A percentile compares a stretch with the other conserved stretches of the same genome.
Evolutionary conservation across 805 yeast species (phyloP).

Genomic region (Yamadazyma ubonensis): DNA sequence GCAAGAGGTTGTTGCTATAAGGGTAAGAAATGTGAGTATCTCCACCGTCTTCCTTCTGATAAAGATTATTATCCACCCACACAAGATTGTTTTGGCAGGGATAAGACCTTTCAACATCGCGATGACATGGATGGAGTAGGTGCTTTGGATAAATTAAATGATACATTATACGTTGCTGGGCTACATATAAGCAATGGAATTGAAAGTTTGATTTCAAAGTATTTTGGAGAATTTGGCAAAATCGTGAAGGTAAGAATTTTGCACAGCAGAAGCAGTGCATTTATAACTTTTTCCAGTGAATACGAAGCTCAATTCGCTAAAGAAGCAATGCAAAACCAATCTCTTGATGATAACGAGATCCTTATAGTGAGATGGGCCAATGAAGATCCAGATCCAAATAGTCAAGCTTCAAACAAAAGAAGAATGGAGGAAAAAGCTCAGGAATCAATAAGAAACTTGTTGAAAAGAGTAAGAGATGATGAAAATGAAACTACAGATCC

Average conservation of each 20-base stretch:
- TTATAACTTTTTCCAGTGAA: constrained; percentile 68
- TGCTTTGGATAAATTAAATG: constrained; percentile 63
- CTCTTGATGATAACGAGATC: constrained; percentile 60
- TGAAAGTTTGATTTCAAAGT: constrained; percentile 36
- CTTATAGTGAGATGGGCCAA: constrained; percentile 83
- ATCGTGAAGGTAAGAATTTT: constrained; percentile 65
- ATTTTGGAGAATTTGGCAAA: constrained; percentile 74
- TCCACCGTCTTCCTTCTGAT: constrained; percentile 71
- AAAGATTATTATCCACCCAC: constrained; percentile 60
- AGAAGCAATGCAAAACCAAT: constrained; percentile 89
- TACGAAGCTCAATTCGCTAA: constrained; percentile 89
- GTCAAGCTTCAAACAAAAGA: constrained; percentile 50
- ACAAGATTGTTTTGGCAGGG: constrained; percentile 90
- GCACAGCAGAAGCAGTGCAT: constrained; percentile 66
- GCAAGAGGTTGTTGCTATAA: constrained; percentile 85
- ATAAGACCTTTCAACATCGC: constrained; percentile 72
- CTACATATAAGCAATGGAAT: constrained; percentile 38
- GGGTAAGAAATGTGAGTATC: constrained; percentile 72
- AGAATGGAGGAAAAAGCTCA: constrained; percentile 52
- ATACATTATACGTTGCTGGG: constrained; percentile 76
- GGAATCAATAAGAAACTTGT: constrained; percentile 47
- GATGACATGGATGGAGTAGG: constrained; percentile 98
- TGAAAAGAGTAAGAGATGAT: constrained; percentile 22
- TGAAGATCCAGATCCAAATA: constrained; percentile 78
- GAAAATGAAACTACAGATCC: too few relatives aligned